phyloP scores from a whole-genome alignment of 2,329 filamentous ascomycete species.

The Colletotrichum shisoi region DNA sequence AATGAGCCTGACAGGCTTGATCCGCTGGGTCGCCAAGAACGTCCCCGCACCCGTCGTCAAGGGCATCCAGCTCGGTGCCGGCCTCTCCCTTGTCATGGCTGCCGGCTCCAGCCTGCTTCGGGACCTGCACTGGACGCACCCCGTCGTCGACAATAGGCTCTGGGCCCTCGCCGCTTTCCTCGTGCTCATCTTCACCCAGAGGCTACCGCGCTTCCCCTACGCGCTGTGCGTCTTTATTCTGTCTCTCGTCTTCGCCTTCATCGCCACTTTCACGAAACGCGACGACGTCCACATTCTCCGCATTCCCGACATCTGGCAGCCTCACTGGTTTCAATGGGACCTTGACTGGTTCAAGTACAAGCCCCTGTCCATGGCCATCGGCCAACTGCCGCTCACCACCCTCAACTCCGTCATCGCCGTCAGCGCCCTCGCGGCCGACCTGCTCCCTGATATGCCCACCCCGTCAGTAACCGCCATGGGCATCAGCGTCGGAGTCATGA shows the following conservation, averaged over 20 bases:
- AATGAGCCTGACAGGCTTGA: constrained; percentile 80
- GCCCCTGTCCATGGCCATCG: constrained; percentile 69
- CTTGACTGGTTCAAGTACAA: constrained; percentile 53
- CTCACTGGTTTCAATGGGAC: constrained; percentile 56
- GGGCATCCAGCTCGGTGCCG: constrained; percentile 92
- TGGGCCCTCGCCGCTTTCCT: constrained; percentile 80
- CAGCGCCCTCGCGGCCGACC: constrained; percentile 76
- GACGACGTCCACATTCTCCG: constrained; percentile 53
- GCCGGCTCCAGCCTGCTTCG: constrained; percentile 74
- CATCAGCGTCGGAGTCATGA: constrained; percentile 82
- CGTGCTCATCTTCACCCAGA: constrained; percentile 72
- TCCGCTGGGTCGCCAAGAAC: constrained; percentile 74
- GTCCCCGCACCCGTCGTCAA: constrained; percentile 90
- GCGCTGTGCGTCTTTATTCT: constrained; percentile 75
- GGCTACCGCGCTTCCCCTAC: constrained; percentile 74
- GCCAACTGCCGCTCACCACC: constrained; percentile 88
- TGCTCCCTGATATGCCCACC: constrained; percentile 72
- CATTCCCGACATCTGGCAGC: constrained; percentile 67
- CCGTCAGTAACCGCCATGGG: constrained; percentile 81
- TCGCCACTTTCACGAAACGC: constrained; percentile 47
- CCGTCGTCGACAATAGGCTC: constrained; percentile 78
- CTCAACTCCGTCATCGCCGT: constrained; percentile 94
- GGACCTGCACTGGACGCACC: constrained; percentile 71
- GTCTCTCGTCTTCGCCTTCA: constrained; percentile 70
- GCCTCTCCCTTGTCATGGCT: constrained; percentile 80